phyloP scores from a whole-genome alignment of 495 filamentous ascomycete species.

The Apodospora peruviana region DNA sequence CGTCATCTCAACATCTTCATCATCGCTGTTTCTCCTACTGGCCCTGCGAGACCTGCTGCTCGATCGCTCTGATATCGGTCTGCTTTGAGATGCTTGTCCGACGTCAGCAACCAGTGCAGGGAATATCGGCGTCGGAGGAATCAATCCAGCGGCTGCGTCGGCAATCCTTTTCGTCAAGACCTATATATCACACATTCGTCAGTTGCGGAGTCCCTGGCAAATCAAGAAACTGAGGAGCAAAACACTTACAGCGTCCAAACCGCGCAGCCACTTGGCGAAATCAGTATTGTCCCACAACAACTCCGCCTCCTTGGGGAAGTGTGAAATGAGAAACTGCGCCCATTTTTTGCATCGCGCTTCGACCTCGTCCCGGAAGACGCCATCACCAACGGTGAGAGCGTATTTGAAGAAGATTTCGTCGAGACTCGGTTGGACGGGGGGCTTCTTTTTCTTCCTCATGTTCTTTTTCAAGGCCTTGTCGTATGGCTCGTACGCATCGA shows the following conservation, averaged over 20 bases:
- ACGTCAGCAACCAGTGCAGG: background rate
- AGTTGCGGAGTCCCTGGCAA: too few species aligned
- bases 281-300: slow-evolving; percentile 26
- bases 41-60: slow-evolving; percentile 9
- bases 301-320: slow-evolving; percentile 32
- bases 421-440: slow-evolving; percentile 4
- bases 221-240: background rate
- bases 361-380: slow-evolving; percentile 34
- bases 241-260: slow-evolving; percentile 27
- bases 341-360: slow-evolving; percentile 29
- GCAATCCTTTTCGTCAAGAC: slow-evolving; percentile 11
- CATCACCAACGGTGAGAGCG: slow-evolving; percentile 36
- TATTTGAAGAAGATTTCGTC: slow-evolving; percentile 38
- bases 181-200: too few species aligned
- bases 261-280: slow-evolving; percentile 31
- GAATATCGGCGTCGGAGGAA: background rate
- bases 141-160: slow-evolving; percentile 7
- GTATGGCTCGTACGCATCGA: slow-evolving; percentile 28
- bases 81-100: background rate
- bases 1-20: slow-evolving; percentile 7
- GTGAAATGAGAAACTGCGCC: slow-evolving; percentile 34
- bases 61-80: background rate
- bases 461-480: slow-evolving; percentile 29
- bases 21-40: slow-evolving; percentile 6
- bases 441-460: slow-evolving; percentile 16